These are phyloP conservation scores for Calocybe indica DNA, from an alignment of 768 basidiomycete genomes.

Conservation along the genomic window DNA sequence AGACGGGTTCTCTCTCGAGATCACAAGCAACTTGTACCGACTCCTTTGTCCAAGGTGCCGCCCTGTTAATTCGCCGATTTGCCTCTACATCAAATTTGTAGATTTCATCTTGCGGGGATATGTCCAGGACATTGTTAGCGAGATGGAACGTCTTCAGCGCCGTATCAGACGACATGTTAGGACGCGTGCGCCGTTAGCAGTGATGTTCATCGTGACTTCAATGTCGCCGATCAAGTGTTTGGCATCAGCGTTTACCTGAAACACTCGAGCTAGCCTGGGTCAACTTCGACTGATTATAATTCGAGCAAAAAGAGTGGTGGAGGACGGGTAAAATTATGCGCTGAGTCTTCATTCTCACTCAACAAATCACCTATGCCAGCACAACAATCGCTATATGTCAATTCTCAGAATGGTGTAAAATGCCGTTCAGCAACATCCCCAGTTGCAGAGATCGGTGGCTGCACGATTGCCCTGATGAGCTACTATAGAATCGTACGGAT, in stretches of 20 bases:
- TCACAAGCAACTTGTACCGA: slow-evolving; percentile 28
- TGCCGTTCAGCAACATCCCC: no score
- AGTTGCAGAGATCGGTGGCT: no score
- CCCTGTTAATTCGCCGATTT: slow-evolving; percentile 59
- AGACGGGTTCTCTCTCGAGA: slow-evolving; percentile 2
- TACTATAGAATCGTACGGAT: no score
- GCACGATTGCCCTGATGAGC: no score
- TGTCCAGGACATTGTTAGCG: slow-evolving; percentile 60
- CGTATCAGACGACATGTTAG: slow-evolving; percentile 36
- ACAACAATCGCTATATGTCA: no score
- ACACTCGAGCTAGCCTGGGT: neutral
- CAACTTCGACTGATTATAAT: no score
- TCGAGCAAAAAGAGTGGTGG: no score
- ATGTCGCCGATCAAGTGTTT: neutral
- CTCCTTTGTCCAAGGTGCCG: slow-evolving; percentile 86
- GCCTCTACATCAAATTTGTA: slow-evolving; percentile 67
- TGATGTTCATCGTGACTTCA: neutral
- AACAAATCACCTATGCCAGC: no score
- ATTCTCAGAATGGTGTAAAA: no score
- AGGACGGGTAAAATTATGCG: no score
- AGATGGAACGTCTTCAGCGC: slow-evolving; percentile 73
- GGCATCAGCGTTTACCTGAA: neutral
- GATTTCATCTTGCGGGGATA: slow-evolving; percentile 75
- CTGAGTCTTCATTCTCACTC: no score
- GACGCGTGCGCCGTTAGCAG: neutral